Base-by-base conservation (phyloP, 345 rosid species). In the Trapa bicornis region DNA sequence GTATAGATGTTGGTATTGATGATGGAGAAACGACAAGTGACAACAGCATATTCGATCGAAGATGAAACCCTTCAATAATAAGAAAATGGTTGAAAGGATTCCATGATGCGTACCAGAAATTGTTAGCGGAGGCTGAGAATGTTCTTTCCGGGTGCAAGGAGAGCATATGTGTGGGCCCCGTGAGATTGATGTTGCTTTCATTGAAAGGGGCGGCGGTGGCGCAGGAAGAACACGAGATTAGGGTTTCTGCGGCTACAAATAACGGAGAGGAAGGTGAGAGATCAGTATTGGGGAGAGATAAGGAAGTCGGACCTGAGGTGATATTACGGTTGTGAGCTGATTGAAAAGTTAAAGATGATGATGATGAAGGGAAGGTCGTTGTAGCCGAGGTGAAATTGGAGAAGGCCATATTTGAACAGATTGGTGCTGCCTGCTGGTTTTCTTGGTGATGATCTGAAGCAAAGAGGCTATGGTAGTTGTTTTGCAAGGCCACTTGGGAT, bases 391-490 rank as follows among this genome's bases (percentile, higher is more conserved):
- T 37, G 38, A 58, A 58, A 35, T 29, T 35, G 63, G 37, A 58
- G 63, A 85, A 86, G 75, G 84, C 89, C 77, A 86, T 73, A 65
- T 83, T 87, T 56, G 89, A 37, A 17, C 75, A 64, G 71, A 71
- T 73, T 50, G 54, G 69, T 22, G 56, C 58, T 22, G 60, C 75
- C 83, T n/a, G 60, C 6, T 22, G 29, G 29, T 22, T 0, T 22
- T 54, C 33, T 45, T 6, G 2, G 1, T 54, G 60, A 12, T 54
- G 60, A 22, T 54, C 60, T 17, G 43, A 41, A 3, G 60, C 60
- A 54, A 54, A 54, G 35, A 54, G 32, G 33, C 22, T n/a, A 4
- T 54, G 60, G 29, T 22, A 22, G 29, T 22, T 22, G 29, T 22
- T 22, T 22, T 22, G 29, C 29, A 22, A 22, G 16, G 63, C 63